Evolutionary conservation across 2,329 filamentous ascomycete species (phyloP), one percentile per base, ranked within the genome.

Genomic region (Epichloe bromicola): DNA sequence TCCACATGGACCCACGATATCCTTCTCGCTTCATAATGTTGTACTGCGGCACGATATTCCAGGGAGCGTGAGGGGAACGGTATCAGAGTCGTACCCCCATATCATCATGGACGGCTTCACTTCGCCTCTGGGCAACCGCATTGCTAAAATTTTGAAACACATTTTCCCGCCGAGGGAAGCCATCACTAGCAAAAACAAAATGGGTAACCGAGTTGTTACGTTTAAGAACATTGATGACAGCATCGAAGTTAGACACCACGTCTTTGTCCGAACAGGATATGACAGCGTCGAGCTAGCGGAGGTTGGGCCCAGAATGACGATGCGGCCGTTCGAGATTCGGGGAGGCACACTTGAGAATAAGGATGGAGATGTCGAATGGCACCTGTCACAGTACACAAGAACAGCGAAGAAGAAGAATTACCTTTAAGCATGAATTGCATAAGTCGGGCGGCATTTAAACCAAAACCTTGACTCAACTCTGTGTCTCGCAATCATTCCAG

Each of bases 331-430:
- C 63, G 88, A 97, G 71, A 95, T 98, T 55, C 78, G 90, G 45
- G 45, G 84, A 49, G 91, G 93, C 15, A 95, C 91, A 4, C 72
- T 96, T 54, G 93, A 97, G 64, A 95, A 90, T 62, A 94, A 94
- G 67, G 87, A 94, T 58, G 91, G 91, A 4, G 93, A 98, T 68
- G 82, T 94, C 4, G 93, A 98, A 70, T 98, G 93, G 93, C 86
- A 93, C 56, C 74, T 98, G 56, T 94, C 88, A 55, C 91, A 96
- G 64, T 98, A 95, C 67, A 98, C 91, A 8, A 78, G 93, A 58
- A 97, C 91, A 14, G 84, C 85, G 60, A 82, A 83, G 70, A 97
- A 97, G 80, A 96, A 96, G 81, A 88, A 46, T 19, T 54, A 54
- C 39, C 52, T 54, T 5, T 54, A 12, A 40, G 10, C 15, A n/a